phyloP scores from a whole-genome alignment of 257 asterid genomes.

The Nicotiana tomentosiformis region DNA sequence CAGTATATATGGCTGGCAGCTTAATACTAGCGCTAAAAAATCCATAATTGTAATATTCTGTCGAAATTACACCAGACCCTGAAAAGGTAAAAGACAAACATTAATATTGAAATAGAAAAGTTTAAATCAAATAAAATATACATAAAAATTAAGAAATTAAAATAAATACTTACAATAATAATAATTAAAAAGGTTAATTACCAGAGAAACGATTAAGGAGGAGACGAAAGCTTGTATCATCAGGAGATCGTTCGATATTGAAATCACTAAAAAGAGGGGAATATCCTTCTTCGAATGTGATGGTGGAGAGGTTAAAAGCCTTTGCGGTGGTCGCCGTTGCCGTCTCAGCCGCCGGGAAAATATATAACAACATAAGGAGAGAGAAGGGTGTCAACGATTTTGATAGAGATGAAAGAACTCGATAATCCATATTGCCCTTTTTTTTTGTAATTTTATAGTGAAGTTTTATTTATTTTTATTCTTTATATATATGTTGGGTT shows the following conservation, averaged over 20 bases:
- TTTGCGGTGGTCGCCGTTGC: conserved; percentile 8
- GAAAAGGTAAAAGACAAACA: conserved; percentile 8
- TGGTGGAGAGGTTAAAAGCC: conserved; percentile 50
- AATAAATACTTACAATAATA: background rate
- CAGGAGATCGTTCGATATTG: conserved; percentile 54
- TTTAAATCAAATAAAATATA: background rate
- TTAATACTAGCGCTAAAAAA: conserved; percentile 85
- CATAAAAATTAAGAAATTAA: background rate
- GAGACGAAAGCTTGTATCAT: conserved; percentile 55
- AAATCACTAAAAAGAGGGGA: conserved; percentile 80
- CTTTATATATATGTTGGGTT: background rate
- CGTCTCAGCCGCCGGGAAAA: conserved; percentile 12
- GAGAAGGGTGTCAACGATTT: conserved; percentile 11
- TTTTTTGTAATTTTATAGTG: background rate
- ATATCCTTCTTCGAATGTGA: conserved; percentile 45
- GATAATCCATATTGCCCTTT: conserved; percentile 9
- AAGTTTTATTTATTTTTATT: background rate
- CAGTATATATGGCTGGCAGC: conserved; percentile 74
- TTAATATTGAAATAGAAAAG: background rate
- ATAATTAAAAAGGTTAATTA: conserved; percentile 9
- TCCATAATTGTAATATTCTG: conserved; percentile 80
- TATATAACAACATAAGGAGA: conserved; percentile 17
- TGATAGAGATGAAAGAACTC: conserved; percentile 14
- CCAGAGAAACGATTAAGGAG: conserved; percentile 78
- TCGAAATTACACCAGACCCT: conserved; percentile 88